Evolutionary conservation across 495 filamentous ascomycete species (phyloP).

Genomic region (Podospora didyma): DNA sequence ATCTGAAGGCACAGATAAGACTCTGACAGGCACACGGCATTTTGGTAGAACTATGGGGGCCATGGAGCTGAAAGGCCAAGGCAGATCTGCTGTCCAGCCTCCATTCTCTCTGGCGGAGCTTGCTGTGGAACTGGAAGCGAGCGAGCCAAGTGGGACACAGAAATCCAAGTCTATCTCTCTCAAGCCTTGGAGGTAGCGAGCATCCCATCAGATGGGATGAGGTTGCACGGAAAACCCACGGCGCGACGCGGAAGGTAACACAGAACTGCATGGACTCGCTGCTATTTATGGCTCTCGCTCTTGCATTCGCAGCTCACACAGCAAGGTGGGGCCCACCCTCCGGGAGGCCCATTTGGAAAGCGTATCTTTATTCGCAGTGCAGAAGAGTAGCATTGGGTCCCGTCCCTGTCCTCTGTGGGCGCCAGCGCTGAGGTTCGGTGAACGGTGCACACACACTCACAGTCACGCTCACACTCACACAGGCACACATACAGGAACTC

Average conservation of each 20-base stretch:
- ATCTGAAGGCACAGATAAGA: neutral
- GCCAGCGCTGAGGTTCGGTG: slow-evolving; percentile 9
- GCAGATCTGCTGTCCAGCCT: too few species aligned
- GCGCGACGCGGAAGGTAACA: slow-evolving; percentile 16
- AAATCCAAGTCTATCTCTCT: too few species aligned
- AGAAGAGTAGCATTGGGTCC: slow-evolving; percentile 19
- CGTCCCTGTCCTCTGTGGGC: slow-evolving; percentile 3
- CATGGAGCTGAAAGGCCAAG: too few species aligned
- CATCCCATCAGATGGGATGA: slow-evolving; percentile 1
- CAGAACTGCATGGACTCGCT: slow-evolving; percentile 9
- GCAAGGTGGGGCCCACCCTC: slow-evolving; percentile 1
- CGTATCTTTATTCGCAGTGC: neutral
- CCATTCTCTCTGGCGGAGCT: too few species aligned
- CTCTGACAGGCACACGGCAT: neutral
- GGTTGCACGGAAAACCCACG: slow-evolving; percentile 13
- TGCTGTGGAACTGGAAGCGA: too few species aligned
- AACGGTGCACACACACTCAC: too few species aligned
- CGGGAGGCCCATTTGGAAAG: slow-evolving; percentile 9
- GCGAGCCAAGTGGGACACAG: too few species aligned
- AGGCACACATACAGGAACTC: neutral
- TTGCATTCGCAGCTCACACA: slow-evolving; percentile 4
- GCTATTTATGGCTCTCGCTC: slow-evolving; percentile 22
- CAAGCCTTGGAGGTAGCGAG: neutral
- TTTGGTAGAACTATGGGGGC: too few species aligned
- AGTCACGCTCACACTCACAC: neutral